Evolutionary conservation across 164 flowering plant species (phyloP), one percentile per base, ranked within the genome.

Genomic region (Piper longum): DNA sequence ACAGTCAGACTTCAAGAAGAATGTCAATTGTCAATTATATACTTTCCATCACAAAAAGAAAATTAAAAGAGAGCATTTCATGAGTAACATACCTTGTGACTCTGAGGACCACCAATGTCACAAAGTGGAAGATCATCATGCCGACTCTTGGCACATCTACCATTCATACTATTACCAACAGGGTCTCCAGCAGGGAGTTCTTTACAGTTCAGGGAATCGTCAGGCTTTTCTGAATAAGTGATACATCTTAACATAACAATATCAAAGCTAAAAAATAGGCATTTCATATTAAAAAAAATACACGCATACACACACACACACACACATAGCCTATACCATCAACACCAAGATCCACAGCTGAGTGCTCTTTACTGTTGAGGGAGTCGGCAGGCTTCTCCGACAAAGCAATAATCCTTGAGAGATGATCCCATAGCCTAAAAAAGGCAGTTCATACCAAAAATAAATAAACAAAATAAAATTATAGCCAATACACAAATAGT

Each of bases 341-440:
- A 26, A 26, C 36, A 26, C 36, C 1, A 26, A 26, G 36, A 26
- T 26, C 36, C 36, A 26, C 36, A 26, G 36, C 36, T 26, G 36
- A 26, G 36, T 26, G 36, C 36, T 26, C 36, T 26, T 2, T 2
- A 26, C 36, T 26, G 36, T 26, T 26, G 36, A 26, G 56, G 4
- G 18, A 48, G 57, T 56, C 55, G 51, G 5, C 19, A 43, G 62
- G 60, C 41, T 39, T 41, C 16, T 57, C 39, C 11, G 59, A 56
- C 8, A 19, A 26, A 26, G 59, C 11, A 16, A 17, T 17, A 19
- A 8, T 9, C 14, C 52, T 48, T 41, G 43, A 26, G 54, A 79
- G 76, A 72, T 68, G 62, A 66, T 57, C 67, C 79, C 80, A 79
- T 16, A 79, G 68, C 82, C 82, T 79, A 58, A 7, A 63, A 63